Percentiles rank a stretch among this genome's conserved stretches.
Evolutionary conservation across 371 early-diverging fungal genomes (phyloP).

Genomic region (Smittium culicis): DNA sequence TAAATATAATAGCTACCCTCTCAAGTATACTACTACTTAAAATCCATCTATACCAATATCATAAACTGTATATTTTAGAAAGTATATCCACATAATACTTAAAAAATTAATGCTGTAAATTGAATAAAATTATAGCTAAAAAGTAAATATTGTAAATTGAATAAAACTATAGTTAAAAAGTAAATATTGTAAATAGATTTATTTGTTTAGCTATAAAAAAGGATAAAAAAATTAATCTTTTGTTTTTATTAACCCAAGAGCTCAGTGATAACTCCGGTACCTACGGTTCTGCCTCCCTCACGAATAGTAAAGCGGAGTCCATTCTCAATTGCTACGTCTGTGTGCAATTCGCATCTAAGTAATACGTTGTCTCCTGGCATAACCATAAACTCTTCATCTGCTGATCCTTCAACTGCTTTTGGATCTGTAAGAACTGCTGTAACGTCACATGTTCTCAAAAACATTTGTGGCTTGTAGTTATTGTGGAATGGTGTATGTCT

Average conservation of each 20-base stretch:
- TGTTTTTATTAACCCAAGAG: slow-evolving; percentile 36
- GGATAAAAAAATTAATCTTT: not conserved
- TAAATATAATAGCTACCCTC: no score
- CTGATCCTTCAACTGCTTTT: slow-evolving; percentile 48
- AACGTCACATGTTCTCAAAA: slow-evolving; percentile 86
- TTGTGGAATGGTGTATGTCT: slow-evolving; percentile 93
- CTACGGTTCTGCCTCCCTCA: slow-evolving; percentile 96
- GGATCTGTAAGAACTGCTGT: slow-evolving; percentile 76
- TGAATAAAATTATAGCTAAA: not conserved
- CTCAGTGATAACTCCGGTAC: slow-evolving; percentile 67
- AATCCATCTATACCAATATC: no score
- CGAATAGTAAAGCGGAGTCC: slow-evolving; percentile 94
- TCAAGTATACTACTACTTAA: no score
- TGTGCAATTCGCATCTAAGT: slow-evolving; percentile 63
- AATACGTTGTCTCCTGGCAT: slow-evolving; percentile 97
- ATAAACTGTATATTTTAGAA: no score
- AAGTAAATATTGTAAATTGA: no score
- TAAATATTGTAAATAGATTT: not conserved
- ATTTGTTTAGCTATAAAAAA: not conserved
- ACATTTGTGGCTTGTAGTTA: slow-evolving; percentile 95
- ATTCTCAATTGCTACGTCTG: slow-evolving; percentile 76
- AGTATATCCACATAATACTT: no score
- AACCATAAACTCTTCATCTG: slow-evolving; percentile 82
- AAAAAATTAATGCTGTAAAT: no score
- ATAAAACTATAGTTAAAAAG: no score